Evolutionary conservation across 2,329 filamentous ascomycete genomes (phyloP), one percentile per base, ranked within the genome.

Genomic region (Fusarium sulawesiense): DNA sequence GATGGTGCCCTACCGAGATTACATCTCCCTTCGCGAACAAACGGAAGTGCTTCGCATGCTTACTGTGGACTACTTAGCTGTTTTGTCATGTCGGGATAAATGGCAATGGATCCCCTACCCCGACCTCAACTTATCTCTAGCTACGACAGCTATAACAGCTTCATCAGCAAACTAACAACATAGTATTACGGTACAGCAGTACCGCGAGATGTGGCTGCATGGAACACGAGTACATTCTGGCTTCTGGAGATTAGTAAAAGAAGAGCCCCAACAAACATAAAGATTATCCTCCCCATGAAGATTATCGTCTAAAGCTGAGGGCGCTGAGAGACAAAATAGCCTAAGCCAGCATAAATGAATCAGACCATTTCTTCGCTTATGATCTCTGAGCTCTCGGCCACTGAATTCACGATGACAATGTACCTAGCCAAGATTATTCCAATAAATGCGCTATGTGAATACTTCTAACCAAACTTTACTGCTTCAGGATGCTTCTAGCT

Each of bases 401-500:
- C 34, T 18, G 16, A n/a, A 5, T 37, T 37, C 18, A 37, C 34
- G 34, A 37, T 37, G 16, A n/a, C 16, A 37, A 37, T 18, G 34
- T n/a, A 37, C 34, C 34, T n/a, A 7, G 34, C 34, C 34, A 11
- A n/a, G 16, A 5, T 53, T 65, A 44, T 25, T 64, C 44, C 11
- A 40, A 37, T 42, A 27, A 10, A 21, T 44, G 25, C 29, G 46
- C 60, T 60, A 60, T 60, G 23, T 40, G 50, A 37, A n/a, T 40
- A 60, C 16, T 12, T 30, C 51, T n/a, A 29, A 34, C 20, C 20
- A 50, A 60, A n/a, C 21, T 44, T 23, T 21, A 25, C 11, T 14
- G 23, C 20, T 49, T 51, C 44, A 67, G 41, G 65, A 77, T 27
- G 71, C 75, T 65, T 83, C 84, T 56, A 83, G 76, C 81, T 91